Base-by-base conservation (phyloP, 345 rosid genomes). In the Heritiera littoralis region DNA sequence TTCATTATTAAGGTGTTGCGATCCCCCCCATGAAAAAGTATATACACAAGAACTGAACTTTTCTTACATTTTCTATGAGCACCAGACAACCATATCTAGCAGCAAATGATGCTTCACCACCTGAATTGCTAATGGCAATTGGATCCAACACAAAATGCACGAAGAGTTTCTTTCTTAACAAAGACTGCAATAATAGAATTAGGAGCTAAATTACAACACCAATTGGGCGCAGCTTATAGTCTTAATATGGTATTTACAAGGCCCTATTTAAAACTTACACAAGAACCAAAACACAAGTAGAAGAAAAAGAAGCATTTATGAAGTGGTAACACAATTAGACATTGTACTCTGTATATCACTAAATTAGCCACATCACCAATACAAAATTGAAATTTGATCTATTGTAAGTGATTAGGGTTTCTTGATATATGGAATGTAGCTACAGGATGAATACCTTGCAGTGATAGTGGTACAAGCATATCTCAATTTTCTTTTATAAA, bases 81-180 rank as follows among this genome's bases (percentile, higher is more conserved):
- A 92, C 96, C 83, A 93, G 79, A 78, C 96, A 93, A 40, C 96
- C 96, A 65, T 88, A 89, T 87, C 87, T 83, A 77, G 98, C 96
- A 68, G 90, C 93, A 89, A 92, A 92, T 11, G 96, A 92, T 46
- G 91, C 88, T 79, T 89, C 96, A 20, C 89, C 85, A 9, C 89
- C 88, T 43, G 89, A 83, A 41, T 85, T 84, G 76, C 87, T 90
- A 41, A 91, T 81, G 4, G 88, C 77, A 82, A 93, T 87, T 38
- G 96, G 98, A 81, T 90, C 93, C 72, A 93, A 81, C 77, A 92
- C 89, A 80, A 93, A 90, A 86, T 92, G 94, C 87, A 92, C 96
- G 80, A 93, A 93, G 71, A 87, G 80, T 73, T 90, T 88, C 66
- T 88, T 86, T 83, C 82, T 83, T 23, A 78, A 80, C 69, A 93